phyloP scores from a whole-genome alignment of 1,139 yeast species.

The Debaryomycetaceae sp. region DNA sequence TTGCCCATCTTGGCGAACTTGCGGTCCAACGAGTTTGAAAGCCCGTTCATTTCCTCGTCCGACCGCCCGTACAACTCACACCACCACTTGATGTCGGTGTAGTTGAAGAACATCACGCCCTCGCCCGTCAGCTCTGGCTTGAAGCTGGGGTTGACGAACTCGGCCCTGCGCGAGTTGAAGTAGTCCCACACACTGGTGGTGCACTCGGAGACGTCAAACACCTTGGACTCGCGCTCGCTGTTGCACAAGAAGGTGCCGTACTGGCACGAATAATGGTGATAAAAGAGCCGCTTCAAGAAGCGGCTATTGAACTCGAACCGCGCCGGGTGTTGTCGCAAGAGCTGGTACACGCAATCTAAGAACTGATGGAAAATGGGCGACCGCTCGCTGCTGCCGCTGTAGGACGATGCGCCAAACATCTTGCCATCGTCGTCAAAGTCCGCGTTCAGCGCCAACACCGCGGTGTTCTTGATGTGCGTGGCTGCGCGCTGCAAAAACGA shows the following conservation, averaged over 20 bases:
- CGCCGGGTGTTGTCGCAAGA: constrained; percentile 64
- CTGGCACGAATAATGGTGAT: constrained; percentile 90
- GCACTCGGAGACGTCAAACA: constrained; percentile 31
- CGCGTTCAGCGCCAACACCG: constrained; percentile 21
- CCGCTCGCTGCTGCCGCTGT: constrained; percentile 44
- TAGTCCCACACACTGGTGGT: constrained; percentile 94
- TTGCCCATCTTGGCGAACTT: constrained; percentile 44
- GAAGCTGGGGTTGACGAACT: constrained; percentile 58
- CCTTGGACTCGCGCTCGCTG: constrained; percentile 55
- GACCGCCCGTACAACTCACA: constrained; percentile 72
- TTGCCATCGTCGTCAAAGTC: constrained; percentile 12
- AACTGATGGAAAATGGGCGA: constrained; percentile 95
- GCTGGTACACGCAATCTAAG: constrained; percentile 81
- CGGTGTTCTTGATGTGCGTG: constrained; percentile 37
- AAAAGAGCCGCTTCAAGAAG: constrained; percentile 74
- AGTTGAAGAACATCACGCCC: constrained; percentile 60
- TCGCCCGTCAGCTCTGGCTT: constrained; percentile 19
- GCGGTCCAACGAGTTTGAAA: constrained; percentile 39
- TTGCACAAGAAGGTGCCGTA: constrained; percentile 87
- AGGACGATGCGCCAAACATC: constrained; percentile 17
- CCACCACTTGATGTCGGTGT: constrained; percentile 80
- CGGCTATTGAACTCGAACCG: constrained; percentile 86
- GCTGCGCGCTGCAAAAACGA: constrained; percentile 41
- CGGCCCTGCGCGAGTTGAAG: constrained; percentile 69
- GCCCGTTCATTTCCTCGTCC: constrained; percentile 76